Evolutionary conservation across 352 stramenopile genomes (phyloP), one percentile per base, ranked within the genome.

Genomic region (Halophytophthora polymorphica): DNA sequence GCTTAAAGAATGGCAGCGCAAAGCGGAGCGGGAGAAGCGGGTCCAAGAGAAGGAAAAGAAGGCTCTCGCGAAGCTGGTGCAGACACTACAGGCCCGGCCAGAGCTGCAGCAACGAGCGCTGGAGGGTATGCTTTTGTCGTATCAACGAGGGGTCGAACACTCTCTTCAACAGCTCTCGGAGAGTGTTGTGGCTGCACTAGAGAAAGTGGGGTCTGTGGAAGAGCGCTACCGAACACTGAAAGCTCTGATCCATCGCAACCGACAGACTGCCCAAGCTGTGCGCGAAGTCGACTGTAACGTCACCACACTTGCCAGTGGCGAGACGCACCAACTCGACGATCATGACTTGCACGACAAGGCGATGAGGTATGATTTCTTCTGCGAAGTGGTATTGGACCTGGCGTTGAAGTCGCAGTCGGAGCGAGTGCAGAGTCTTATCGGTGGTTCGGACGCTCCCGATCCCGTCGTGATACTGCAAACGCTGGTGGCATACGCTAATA

Each of bases 71-170:
- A 55, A 66, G 17, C 42, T 83, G 6, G 66, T 83, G 3, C 58
- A 77, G 34, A 83, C 71, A 3, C 49, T 83, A 23, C 62, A 79
- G 51, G 66, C 66, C 1, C 66, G 71, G 10, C 69, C 71, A 0
- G 44, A 66, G 23, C 34, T 83, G 25, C 66, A 83, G 37, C 59
- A 61, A 13, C 52, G 66, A 42, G 64, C 67, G 15, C 64, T 83
- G 29, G 55, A 61, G 10, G 66, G 79, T 47, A 77, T 83, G 59
- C 46, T 83, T 0, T 22, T 59, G 21, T 51, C 54, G 6, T 73
- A 45, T 19, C 55, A 76, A 49, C 56, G 66, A 43, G 58, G 70
- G 23, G 52, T 69, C 17, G 66, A 72, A 40, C 55, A 56, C n/a
- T 45, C 46, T 3, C 50, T 77, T 11, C 44, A 35, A 36, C 54